phyloP scores from a whole-genome alignment of 495 filamentous ascomycete genomes.

The Aspergillus egyptiacus region DNA sequence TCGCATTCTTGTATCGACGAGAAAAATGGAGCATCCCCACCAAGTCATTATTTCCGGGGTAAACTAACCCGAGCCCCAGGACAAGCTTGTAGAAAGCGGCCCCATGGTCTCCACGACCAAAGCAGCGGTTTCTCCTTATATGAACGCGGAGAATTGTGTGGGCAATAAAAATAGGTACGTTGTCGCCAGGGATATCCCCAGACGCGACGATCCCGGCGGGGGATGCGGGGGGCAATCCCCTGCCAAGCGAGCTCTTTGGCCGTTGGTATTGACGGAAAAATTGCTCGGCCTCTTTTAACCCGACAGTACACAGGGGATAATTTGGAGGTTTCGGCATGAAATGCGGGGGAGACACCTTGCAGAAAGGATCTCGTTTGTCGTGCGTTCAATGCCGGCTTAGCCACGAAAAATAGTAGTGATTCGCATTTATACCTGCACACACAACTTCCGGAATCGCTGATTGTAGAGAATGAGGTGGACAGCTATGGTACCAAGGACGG shows the following conservation, averaged over 20 bases:
- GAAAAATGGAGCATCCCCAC: too few species aligned
- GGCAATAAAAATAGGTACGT: neutral
- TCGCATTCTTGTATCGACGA: too few species aligned
- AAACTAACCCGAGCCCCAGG: slow-evolving; percentile 4
- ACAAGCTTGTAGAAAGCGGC: neutral
- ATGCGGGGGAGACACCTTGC: too few species aligned
- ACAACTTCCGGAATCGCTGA: too few species aligned
- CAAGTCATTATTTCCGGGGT: neutral
- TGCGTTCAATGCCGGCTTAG: too few species aligned
- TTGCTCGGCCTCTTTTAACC: slow-evolving; percentile 17
- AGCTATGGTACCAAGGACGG: neutral
- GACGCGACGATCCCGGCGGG: slow-evolving; percentile 14
- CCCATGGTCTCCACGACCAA: neutral
- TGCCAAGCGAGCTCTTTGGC: slow-evolving; percentile 10
- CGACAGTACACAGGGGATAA: too few species aligned
- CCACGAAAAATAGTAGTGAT: too few species aligned
- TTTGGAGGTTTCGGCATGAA: too few species aligned
- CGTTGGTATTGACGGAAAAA: slow-evolving; percentile 16
- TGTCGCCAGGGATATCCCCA: neutral
- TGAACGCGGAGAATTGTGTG: neutral
- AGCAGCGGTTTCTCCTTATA: neutral
- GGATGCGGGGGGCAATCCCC: slow-evolving; percentile 23
- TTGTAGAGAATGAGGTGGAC: too few species aligned
- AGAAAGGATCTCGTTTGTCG: too few species aligned
- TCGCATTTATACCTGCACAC: too few species aligned